Percentiles rank a stretch among this genome's conserved stretches.
phyloP scores from a whole-genome alignment of 306 rosid species.

The Notholithocarpus densiflorus region DNA sequence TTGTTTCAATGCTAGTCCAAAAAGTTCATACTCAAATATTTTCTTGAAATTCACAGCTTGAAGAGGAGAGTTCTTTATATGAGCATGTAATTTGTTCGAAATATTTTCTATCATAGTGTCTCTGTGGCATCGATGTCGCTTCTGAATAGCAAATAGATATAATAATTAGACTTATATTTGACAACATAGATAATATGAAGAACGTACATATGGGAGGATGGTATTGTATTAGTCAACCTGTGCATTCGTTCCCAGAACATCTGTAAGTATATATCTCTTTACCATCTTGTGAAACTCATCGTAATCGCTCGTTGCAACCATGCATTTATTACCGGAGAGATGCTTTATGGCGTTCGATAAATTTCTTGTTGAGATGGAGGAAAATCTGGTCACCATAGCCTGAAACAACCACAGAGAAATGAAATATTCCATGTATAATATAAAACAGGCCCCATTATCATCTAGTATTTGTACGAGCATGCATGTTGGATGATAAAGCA shows the following conservation, averaged over 20 bases:
- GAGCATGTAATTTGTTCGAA: constrained; percentile 36
- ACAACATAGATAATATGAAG: neutral
- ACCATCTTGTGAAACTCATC: constrained; percentile 73
- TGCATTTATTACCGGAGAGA: constrained; percentile 68
- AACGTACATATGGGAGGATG: neutral
- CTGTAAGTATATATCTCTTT: constrained; percentile 62
- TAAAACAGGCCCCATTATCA: neutral
- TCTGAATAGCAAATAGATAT: constrained; percentile 44
- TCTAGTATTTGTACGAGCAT: no score
- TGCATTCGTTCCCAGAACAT: constrained; percentile 68
- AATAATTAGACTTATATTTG: neutral
- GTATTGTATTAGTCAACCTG: constrained; percentile 44
- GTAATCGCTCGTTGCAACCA: constrained; percentile 96
- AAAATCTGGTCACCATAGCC: constrained; percentile 87
- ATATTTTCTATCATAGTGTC: constrained; percentile 60
- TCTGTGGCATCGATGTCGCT: constrained; percentile 61
- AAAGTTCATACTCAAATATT: constrained; percentile 66
- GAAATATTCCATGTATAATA: neutral
- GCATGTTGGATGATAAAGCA: no score
- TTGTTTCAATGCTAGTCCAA: constrained; percentile 66
- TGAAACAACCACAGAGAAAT: constrained; percentile 24
- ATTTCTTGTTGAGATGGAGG: constrained; percentile 82
- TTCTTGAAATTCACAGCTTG: constrained; percentile 56
- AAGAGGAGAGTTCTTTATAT: constrained; percentile 39
- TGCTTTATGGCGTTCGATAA: constrained; percentile 58